Base-by-base conservation (phyloP, 257 asterid species). In the Linaria vulgaris region DNA sequence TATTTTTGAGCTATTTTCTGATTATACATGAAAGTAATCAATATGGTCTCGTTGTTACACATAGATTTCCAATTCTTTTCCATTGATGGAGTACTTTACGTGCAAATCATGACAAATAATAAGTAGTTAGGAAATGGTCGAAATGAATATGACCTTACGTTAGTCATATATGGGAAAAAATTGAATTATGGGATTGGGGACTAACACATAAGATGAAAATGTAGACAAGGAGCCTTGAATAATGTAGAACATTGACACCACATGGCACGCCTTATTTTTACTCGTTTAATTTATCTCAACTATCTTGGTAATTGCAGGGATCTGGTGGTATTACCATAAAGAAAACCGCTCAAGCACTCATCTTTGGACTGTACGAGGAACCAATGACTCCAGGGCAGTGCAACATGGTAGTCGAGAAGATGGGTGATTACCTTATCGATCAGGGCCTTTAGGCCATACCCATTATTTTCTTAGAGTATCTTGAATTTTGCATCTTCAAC, bases 381-480 rank as follows among this genome's bases (percentile, higher is more conserved):
- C 82, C 82, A 49, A 68, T 78, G 76, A 77, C 76, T 31, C 79
- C 79, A 60, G 79, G 82, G 47, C 82, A 77, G 59, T 77, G 82
- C 59, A 78, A 78, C 66, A 41, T 78, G 74, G 58, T 78, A 1
- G 82, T 78, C 22, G 79, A 78, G 79, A 78, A 59, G 72, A 25
- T 78, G 59, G 82, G 74, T 15, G 82, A 78, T 44, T 66, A 78
- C 67, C 79, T 78, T 22, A 3, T 70, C 30, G 82, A 78, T 5
- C 79, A 77, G 46, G 82, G 82, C 50, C 39, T 68, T 59, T 53
- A 68, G 69, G 27, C 34, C 19, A 9, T 27, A 23, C 15, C 19
- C 16, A 56, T 30, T 30, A 17, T 44, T 1, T n/a, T 12, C 19
- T 12, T 44, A 44, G 20, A 27, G 34, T 27, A 27, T 27, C 6